Percentiles rank a stretch among this genome's conserved stretches.
phyloP scores from a whole-genome alignment of 2,329 filamentous ascomycete genomes.

The Geosmithia morbida region DNA sequence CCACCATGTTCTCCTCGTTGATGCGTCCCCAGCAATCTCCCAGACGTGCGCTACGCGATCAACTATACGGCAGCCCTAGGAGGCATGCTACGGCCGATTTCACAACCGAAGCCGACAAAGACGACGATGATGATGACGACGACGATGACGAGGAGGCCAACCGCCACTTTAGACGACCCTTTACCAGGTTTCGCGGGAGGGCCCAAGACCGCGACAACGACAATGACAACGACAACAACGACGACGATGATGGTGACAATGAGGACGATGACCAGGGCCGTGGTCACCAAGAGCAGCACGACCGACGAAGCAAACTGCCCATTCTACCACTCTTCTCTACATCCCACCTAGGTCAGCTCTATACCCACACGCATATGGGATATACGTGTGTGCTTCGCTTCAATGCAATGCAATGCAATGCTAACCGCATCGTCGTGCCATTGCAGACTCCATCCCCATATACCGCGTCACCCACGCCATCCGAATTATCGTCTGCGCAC shows the following conservation, averaged over 20 bases:
- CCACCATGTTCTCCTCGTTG: slow-evolving; percentile 21
- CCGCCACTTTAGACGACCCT: background rate
- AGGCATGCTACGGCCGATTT: slow-evolving; percentile 49
- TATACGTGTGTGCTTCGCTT: no score
- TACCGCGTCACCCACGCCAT: slow-evolving; percentile 87
- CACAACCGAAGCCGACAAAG: slow-evolving; percentile 41
- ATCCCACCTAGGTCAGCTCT: slow-evolving; percentile 51
- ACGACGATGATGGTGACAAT: slow-evolving; percentile 27
- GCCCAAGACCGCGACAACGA: slow-evolving; percentile 7
- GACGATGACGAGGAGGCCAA: slow-evolving; percentile 14
- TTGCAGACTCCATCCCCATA: slow-evolving; percentile 65
- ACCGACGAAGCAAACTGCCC: slow-evolving; percentile 14
- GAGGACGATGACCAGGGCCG: slow-evolving; percentile 14
- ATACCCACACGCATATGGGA: background rate
- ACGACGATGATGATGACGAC: slow-evolving; percentile 24
- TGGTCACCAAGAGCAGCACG: slow-evolving; percentile 17
- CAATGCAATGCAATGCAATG: no score
- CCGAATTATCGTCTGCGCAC: slow-evolving; percentile 66
- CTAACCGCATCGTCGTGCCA: background rate
- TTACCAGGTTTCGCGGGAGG: background rate
- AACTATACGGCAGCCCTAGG: slow-evolving; percentile 10
- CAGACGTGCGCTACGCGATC: slow-evolving; percentile 16
- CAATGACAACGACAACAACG: slow-evolving; percentile 33
- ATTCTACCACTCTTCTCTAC: slow-evolving; percentile 68
- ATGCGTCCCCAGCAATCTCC: slow-evolving; percentile 17